Evolutionary conservation across 345 rosid genomes (phyloP).

Genomic region (Mangifera indica): DNA sequence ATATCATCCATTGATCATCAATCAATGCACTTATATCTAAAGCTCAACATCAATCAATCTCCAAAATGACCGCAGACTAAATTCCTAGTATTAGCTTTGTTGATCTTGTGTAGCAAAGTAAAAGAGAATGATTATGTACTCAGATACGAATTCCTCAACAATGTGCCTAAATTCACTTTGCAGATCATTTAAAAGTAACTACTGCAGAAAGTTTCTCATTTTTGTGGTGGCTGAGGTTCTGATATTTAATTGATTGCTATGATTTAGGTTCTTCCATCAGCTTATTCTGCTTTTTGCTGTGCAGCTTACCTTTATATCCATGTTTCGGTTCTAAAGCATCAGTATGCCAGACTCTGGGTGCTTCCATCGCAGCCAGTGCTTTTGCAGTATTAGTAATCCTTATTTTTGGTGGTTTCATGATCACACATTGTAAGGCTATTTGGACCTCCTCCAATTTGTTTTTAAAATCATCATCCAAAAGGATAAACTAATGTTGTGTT

Average conservation of each 20-base stretch:
- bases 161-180: too few species aligned
- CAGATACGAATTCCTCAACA: too few species aligned
- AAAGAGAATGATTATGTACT: too few species aligned
- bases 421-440: conserved; percentile 47
- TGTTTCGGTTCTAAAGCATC: conserved; percentile 77
- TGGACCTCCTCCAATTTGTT: not conserved
- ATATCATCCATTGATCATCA: too few species aligned
- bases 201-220: too few species aligned
- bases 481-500: not conserved
- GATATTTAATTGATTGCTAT: not conserved
- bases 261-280: conserved; percentile 66
- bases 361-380: conserved; percentile 48
- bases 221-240: too few species aligned
- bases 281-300: conserved; percentile 51
- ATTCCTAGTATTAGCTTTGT: too few species aligned
- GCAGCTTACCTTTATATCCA: conserved; percentile 61
- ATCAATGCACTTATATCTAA: too few species aligned
- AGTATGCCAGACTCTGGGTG: conserved; percentile 46
- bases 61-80: too few species aligned
- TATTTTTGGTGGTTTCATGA: conserved; percentile 63
- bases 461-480: not conserved
- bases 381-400: conserved; percentile 38
- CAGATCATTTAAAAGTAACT: too few species aligned
- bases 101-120: too few species aligned
- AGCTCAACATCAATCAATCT: too few species aligned